Conservation (phyloP, 768 basidiomycete genomes). For the Tricholoma furcatifolium region DNA sequence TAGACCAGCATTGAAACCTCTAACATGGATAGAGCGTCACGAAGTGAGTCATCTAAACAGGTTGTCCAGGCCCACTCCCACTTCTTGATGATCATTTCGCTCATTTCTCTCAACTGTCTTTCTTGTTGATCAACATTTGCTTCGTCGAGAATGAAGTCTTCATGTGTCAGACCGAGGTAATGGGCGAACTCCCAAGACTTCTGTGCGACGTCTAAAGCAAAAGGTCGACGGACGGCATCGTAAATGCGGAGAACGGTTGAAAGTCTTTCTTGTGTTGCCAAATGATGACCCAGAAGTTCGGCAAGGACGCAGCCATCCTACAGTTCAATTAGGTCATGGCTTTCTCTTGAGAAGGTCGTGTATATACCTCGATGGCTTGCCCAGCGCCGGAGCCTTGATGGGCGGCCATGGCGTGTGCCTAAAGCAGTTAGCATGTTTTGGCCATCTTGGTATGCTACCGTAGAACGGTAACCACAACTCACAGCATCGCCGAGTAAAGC, state of each 20-base stretch:
- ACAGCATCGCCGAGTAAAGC: constrained; percentile 52
- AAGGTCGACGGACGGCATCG: constrained; percentile 36
- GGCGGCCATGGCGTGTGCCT: constrained; percentile 46
- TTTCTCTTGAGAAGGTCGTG: not conserved
- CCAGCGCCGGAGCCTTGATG: constrained; percentile 51
- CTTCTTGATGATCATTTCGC: constrained; percentile 28
- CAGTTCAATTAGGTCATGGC: not conserved
- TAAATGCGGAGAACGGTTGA: constrained; percentile 29
- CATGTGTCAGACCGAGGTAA: constrained; percentile 15
- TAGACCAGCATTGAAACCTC: not conserved
- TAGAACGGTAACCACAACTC: constrained; percentile 7
- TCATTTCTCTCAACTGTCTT: constrained; percentile 24
- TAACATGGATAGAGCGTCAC: constrained; percentile 14
- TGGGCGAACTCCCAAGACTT: constrained; percentile 16
- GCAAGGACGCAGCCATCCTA: constrained; percentile 39
- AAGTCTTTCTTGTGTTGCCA: constrained; percentile 14
- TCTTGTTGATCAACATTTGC: constrained; percentile 15
- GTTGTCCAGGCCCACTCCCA: constrained; percentile 44
- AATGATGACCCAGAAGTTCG: constrained; percentile 21
- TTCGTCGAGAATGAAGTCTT: constrained; percentile 22
- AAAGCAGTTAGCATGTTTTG: not conserved
- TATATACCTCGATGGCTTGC: constrained; percentile 40
- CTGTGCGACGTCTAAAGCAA: constrained; percentile 25
- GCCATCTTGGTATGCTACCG: not conserved
- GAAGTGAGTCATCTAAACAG: constrained; percentile 27